These are phyloP conservation scores for Grammothele lineata DNA, from an alignment of 768 basidiomycete genomes.

Conservation along the genomic window DNA sequence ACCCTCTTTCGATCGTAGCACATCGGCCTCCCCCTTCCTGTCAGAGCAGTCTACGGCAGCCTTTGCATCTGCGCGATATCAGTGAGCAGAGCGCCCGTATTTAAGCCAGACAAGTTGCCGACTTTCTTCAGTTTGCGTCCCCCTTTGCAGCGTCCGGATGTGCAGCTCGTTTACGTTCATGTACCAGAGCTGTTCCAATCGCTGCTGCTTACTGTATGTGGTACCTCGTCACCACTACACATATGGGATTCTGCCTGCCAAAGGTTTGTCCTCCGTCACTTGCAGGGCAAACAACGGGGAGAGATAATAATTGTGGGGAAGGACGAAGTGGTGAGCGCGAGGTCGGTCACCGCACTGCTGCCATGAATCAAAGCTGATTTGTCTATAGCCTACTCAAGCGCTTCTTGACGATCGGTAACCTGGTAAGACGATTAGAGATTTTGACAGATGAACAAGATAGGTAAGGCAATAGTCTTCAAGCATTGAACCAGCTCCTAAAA, in stretches of 20 bases:
- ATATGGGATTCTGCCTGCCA: constrained; percentile 56
- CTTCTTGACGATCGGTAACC: constrained; percentile 65
- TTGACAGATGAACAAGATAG: constrained; percentile 45
- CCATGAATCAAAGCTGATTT: too few species aligned
- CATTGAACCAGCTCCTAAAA: too few species aligned
- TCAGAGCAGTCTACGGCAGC: constrained; percentile 59
- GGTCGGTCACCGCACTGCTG: constrained; percentile 34
- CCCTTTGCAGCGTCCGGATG: constrained; percentile 34
- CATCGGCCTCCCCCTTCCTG: constrained; percentile 51
- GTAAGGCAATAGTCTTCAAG: constrained; percentile 10
- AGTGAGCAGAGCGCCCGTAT: constrained; percentile 38
- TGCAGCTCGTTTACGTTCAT: constrained; percentile 40
- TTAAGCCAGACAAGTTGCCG: too few species aligned
- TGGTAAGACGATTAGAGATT: constrained; percentile 62
- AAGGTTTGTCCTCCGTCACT: constrained; percentile 48
- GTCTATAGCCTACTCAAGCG: constrained; percentile 56
- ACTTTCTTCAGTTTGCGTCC: constrained; percentile 45
- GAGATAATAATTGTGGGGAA: constrained; percentile 51
- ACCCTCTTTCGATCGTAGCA: constrained; percentile 25
- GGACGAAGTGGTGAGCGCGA: constrained; percentile 50
- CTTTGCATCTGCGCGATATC: constrained; percentile 53
- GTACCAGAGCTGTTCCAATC: constrained; percentile 46
- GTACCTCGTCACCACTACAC: constrained; percentile 63
- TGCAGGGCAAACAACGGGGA: constrained; percentile 30
- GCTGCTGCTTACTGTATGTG: constrained; percentile 55